These are phyloP conservation scores for Pseudocercospora fuligena DNA, from an alignment of 2,329 filamentous ascomycete species.

Conservation along the genomic window DNA sequence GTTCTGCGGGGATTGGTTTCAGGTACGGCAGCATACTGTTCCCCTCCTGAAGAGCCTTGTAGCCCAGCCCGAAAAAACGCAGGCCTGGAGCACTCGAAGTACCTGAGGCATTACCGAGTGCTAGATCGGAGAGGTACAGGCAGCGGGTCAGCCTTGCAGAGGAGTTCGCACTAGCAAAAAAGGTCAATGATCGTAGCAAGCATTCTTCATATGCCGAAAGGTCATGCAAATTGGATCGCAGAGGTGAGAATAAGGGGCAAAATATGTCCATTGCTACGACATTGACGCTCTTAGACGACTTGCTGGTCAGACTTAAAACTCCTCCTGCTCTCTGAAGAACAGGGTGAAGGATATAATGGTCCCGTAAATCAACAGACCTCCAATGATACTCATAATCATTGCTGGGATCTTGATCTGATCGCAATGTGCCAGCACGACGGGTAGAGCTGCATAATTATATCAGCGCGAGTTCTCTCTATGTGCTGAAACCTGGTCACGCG, in stretches of 20 bases:
- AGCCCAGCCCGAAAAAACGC: neutral
- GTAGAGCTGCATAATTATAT: constrained; percentile 67
- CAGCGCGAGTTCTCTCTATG: neutral
- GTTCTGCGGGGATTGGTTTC: constrained; percentile 3
- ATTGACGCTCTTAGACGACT: neutral
- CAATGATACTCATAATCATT: constrained; percentile 93
- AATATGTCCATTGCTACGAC: neutral
- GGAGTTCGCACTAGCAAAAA: neutral
- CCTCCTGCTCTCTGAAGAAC: constrained; percentile 98
- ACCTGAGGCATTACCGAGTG: neutral
- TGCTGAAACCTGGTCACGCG: neutral
- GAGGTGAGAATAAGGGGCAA: neutral
- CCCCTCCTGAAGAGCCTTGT: neutral
- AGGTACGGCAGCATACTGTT: neutral
- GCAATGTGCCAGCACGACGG: constrained; percentile 84
- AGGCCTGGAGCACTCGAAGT: neutral
- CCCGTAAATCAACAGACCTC: constrained; percentile 92
- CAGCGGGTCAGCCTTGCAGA: neutral
- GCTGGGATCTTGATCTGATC: constrained; percentile 80
- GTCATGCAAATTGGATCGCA: neutral
- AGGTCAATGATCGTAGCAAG: constrained; percentile 6
- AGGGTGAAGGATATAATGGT: constrained; percentile 98
- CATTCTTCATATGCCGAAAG: neutral
- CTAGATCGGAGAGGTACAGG: neutral
- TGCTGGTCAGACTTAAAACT: constrained; percentile 66